These are phyloP conservation scores for Phlebiopsis flavidoalba DNA, from an alignment of 768 basidiomycete genomes.

Conservation along the genomic window DNA sequence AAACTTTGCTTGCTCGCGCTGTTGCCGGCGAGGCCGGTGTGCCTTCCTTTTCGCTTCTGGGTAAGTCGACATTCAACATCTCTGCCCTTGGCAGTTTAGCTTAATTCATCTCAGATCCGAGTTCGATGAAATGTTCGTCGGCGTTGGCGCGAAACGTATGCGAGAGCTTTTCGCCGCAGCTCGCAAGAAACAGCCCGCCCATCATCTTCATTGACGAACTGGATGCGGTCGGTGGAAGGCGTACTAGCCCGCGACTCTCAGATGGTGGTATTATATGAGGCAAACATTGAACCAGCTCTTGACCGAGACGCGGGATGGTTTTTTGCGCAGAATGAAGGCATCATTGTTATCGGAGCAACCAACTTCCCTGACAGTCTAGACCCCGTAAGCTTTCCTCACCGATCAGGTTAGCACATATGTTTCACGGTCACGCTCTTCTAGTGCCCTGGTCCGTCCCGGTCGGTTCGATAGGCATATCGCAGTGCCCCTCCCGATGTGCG, in stretches of 20 bases:
- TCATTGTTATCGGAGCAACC: slow-evolving; percentile 95
- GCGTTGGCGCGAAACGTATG: slow-evolving; percentile 91
- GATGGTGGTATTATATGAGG: slow-evolving; percentile 88
- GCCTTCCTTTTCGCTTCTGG: slow-evolving; percentile 95
- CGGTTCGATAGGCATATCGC: slow-evolving; percentile 93
- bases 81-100: slow-evolving; percentile 5
- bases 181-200: slow-evolving; percentile 88
- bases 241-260: slow-evolving; percentile 79
- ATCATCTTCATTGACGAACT: slow-evolving; percentile 99
- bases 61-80: slow-evolving; percentile 30
- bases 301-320: slow-evolving; percentile 97
- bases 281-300: slow-evolving; percentile 95
- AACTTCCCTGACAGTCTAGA: slow-evolving; percentile 96
- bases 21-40: slow-evolving; percentile 98
- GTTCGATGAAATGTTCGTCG: slow-evolving; percentile 98
- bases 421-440: slow-evolving; percentile 23
- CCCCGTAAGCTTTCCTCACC: slow-evolving; percentile 47
- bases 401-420: not conserved
- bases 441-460: slow-evolving; percentile 92
- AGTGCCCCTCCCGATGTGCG: slow-evolving; percentile 91
- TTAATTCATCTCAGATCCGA: slow-evolving; percentile 53
- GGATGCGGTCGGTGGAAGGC: slow-evolving; percentile 89
- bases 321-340: slow-evolving; percentile 87
- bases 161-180: slow-evolving; percentile 93
- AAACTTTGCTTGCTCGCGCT: slow-evolving; percentile 94